Evolutionary conservation across 2,329 filamentous ascomycete species (phyloP), one percentile per base, ranked within the genome.

Genomic region (Penicillium sp.): DNA sequence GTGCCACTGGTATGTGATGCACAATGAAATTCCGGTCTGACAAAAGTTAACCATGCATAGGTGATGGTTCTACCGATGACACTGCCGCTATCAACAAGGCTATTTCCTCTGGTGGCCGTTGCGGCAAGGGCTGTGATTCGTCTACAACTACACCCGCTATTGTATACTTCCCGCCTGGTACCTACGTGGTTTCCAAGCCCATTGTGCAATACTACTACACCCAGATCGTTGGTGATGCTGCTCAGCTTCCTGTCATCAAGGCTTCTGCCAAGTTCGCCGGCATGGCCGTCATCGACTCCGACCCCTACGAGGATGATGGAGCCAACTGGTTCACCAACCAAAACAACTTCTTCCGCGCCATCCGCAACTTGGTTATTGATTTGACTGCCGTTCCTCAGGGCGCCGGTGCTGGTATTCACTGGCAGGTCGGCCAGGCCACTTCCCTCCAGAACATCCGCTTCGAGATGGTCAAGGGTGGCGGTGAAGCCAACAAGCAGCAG

Each of bases 131-230:
- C 58, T 97, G 93, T 70, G 89, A 94, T 70, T 96, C 91, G 1
- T 85, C 84, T 31, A 97, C 93, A 3, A 83, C 84, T n/a, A 85
- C 86, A 1, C 93, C 93, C 0, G 93, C 91, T 24, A 78, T 97
- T 13, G 86, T 97, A 49, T 97, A 96, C 79, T 96, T 97, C 79
- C 92, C 92, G 38, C 81, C 90, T 10, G 92, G 93, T 61, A 95
- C 86, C 53, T 97, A 97, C 69, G 68, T 89, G 16, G 87, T 97
- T 64, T 91, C 86, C 70, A 83, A 80, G 67, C 90, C 93, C 21
- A 85, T 97, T 62, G 76, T 92, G 48, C 88, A 92, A 71, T 88
- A 88, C 74, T 97, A 97, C 81, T 96, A 96, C 79, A 96, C 92
- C 9, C 92, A 97, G 72, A 85, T 97, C 58, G 81, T 97, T 34